Conservation (phyloP, 179 eudicot genomes). For the Spinacia oleracea region DNA sequence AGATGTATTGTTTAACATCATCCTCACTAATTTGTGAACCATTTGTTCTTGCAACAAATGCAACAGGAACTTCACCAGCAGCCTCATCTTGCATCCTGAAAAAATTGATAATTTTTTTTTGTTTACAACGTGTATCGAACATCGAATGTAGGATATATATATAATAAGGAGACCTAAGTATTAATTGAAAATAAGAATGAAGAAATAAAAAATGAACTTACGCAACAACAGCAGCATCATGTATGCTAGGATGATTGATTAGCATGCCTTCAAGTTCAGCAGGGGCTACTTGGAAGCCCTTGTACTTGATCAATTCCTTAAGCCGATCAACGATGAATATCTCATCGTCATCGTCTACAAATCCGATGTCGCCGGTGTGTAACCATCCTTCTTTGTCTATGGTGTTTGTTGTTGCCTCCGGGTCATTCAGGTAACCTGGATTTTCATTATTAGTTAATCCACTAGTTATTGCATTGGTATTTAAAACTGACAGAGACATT, state of each 20-base stretch:
- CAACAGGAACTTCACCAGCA: conserved; percentile 71
- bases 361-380: conserved; percentile 90
- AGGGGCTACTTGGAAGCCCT: conserved; percentile 93
- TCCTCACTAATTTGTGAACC: conserved; percentile 53
- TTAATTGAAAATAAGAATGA: background rate
- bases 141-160: background rate
- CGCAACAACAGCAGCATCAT: conserved; percentile 93
- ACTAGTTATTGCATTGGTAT: background rate
- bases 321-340: conserved; percentile 84
- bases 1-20: conserved; percentile 51
- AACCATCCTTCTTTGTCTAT: conserved; percentile 91
- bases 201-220: conserved; percentile 33
- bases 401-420: conserved; percentile 67
- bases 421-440: conserved; percentile 80
- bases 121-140: background rate
- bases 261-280: conserved; percentile 91
- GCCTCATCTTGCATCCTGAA: conserved; percentile 64
- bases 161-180: background rate
- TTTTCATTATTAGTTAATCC: background rate
- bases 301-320: conserved; percentile 86
- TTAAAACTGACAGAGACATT: no score
- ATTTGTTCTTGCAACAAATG: conserved; percentile 55
- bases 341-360: conserved; percentile 78
- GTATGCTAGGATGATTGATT: conserved; percentile 55
- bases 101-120: no score